phyloP scores from a whole-genome alignment of 2,329 filamentous ascomycete genomes.

The Epichloe bromicola region DNA sequence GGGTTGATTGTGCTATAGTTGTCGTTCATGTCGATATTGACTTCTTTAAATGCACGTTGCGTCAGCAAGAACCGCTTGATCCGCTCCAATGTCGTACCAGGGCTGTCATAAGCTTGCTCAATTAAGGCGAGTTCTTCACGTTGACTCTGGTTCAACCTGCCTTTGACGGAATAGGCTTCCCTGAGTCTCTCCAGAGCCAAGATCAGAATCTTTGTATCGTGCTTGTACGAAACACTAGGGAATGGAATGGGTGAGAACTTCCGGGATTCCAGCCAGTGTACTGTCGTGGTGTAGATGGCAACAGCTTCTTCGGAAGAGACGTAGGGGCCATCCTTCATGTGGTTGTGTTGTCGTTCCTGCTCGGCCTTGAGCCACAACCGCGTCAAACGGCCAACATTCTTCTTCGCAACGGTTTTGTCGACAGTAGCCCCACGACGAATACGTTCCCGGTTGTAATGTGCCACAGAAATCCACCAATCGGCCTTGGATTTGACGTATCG shows the following conservation, averaged over 20 bases:
- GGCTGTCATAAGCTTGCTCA: conserved; percentile 95
- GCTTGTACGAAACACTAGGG: conserved; percentile 97
- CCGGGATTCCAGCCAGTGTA: conserved; percentile 95
- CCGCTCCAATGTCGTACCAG: conserved; percentile 84
- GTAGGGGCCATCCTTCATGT: conserved; percentile 98
- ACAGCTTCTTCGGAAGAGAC: conserved; percentile 97
- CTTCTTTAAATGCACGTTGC: conserved; percentile 96
- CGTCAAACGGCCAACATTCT: conserved; percentile 90
- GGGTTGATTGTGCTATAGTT: conserved; percentile 99
- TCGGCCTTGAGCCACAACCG: conserved; percentile 96
- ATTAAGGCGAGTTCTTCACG: conserved; percentile 93
- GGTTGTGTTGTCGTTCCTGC: conserved; percentile 97
- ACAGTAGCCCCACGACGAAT: conserved; percentile 94
- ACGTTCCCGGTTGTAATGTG: conserved; percentile 95
- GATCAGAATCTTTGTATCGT: conserved; percentile 97
- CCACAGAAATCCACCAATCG: conserved; percentile 99
- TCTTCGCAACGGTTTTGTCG: conserved; percentile 98
- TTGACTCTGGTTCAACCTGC: conserved; percentile 90
- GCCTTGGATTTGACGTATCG: conserved; percentile 98
- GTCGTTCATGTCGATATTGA: conserved; percentile 99
- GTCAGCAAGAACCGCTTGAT: conserved; percentile 98
- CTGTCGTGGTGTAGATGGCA: conserved; percentile 95
- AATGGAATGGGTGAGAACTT: conserved; percentile 99
- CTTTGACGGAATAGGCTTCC: conserved; percentile 96
- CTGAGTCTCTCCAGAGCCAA: conserved; percentile 83